Base-by-base conservation (phyloP, 805 yeast genomes). In the Metschnikowia picachoensis region DNA sequence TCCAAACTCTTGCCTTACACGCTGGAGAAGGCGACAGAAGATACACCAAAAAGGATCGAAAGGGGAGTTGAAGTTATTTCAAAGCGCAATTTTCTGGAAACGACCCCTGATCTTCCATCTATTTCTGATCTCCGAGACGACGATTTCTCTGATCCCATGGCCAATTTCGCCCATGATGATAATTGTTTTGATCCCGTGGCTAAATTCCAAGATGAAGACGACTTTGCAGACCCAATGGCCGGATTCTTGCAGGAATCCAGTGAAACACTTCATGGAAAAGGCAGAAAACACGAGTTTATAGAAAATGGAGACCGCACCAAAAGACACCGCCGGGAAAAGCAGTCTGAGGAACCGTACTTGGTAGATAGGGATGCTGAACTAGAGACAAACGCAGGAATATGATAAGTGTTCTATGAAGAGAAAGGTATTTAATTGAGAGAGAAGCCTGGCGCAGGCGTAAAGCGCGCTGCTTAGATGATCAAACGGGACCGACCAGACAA, bases 111-210 rank as follows among this genome's bases (percentile, higher is more conserved):
- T 20, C 7, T 4, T 20, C 6, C 6, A 20, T 20, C 25, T 7
- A 20, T 20, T 5, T 20, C 25, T 3, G 25, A 20, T 4, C 25
- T 20, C 25, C 8, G 25, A 20, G 75, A 70, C 29, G 59, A 55
- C 53, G 73, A 70, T 66, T 71, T n/a, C 37, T 28, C 38, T 8
- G 39, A 41, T 13, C 38, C 44, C 8, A 35, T 41, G 44, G 39
- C 44, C 8, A 25, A 20, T 30, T 32, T 31, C 12, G 43, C 34
- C 30, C 41, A 41, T 30, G 67, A 64, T n/a, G 39, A 50, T 46
- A 68, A 67, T 30, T 64, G 66, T 39, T 54, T 47, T 35, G 73
- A 68, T 46, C 72, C 73, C 10, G 59, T 65, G 65, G 61, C 56
- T 6, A 14, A 12, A 8, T 17, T 37, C 25, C 28, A 53, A 30